Evolutionary conservation across 1,139 yeast species (phyloP), one percentile per base, ranked within the genome.

Genomic region (Debaryomycetaceae sp.): DNA sequence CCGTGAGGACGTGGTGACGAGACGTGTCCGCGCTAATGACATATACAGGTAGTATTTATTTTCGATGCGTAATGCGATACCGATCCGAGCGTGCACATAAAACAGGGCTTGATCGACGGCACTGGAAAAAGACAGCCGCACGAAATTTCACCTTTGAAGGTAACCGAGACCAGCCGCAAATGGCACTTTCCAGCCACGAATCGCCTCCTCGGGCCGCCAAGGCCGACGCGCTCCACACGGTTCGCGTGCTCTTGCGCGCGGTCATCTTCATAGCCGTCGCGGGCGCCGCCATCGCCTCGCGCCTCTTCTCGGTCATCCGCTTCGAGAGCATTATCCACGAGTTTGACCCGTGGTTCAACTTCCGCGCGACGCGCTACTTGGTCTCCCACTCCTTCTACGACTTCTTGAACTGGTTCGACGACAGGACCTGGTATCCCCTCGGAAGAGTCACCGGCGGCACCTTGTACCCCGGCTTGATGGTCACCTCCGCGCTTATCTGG

Each of bases 391-490:
- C 92, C 4, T 87, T 74, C 54, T 80, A 86, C 58, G 90, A 86
- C 39, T 92, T 92, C 47, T 68, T 90, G 51, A 92, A 92, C 53
- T 92, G 98, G 98, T 92, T 92, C 48, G 99, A 92, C 53, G 96
- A 90, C 54, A 73, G 95, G 49, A 90, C 98, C 16, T 92, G 99
- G 99, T 92, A 92, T 53, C 99, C 99, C 14, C 67, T 92, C 39
- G 99, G 99, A 13, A 75, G 99, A 58, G 98, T 92, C 45, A 90
- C 98, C 10, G 99, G 99, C 41, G 99, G 99, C 38, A 92, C 99
- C 3, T 61, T 92, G 40, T 92, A 92, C 50, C 99, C 99, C 3
- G 99, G 99, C 7, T 65, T 92, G 43, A 92, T 92, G 99, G 95
- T 92, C 25, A 86, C 98, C 5, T 79, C 95, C 7, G 94, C 95